A percentile compares a stretch with the other conserved stretches of the same genome.
phyloP scores from a whole-genome alignment of 306 rosid genomes.

The Cyamopsis tetragonoloba region DNA sequence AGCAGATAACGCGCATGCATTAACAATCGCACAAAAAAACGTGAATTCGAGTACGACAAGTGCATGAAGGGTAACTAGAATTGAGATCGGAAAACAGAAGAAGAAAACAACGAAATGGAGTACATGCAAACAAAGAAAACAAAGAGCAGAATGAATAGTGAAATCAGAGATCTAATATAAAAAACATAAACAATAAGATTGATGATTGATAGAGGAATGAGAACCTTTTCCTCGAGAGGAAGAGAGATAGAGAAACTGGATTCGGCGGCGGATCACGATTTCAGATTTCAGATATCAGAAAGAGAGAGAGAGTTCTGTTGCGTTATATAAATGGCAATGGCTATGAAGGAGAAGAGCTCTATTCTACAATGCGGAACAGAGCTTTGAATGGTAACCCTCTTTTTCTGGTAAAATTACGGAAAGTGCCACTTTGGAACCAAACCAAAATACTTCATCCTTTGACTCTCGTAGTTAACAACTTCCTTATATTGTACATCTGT shows the following conservation, averaged over 20 bases:
- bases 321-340: background rate
- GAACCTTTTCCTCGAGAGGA: background rate
- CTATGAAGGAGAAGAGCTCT: background rate
- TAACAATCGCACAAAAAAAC: background rate
- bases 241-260: background rate
- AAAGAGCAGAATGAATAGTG: background rate
- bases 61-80: background rate
- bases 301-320: background rate
- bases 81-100: constrained; percentile 1
- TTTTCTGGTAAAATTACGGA: constrained; percentile 32
- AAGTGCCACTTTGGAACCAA: constrained; percentile 8
- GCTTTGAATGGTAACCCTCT: constrained; percentile 8
- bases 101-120: background rate
- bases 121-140: background rate
- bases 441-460: background rate
- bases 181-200: background rate
- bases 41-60: background rate
- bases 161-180: constrained; percentile 9
- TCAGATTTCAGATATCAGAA: background rate
- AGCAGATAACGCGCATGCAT: constrained; percentile 5
- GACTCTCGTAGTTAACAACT: background rate
- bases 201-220: background rate
- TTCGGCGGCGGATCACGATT: constrained; percentile 29
- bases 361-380: background rate
- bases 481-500: background rate